Conservation (phyloP, 2,329 filamentous ascomycete species). For the Penicillium freii region DNA sequence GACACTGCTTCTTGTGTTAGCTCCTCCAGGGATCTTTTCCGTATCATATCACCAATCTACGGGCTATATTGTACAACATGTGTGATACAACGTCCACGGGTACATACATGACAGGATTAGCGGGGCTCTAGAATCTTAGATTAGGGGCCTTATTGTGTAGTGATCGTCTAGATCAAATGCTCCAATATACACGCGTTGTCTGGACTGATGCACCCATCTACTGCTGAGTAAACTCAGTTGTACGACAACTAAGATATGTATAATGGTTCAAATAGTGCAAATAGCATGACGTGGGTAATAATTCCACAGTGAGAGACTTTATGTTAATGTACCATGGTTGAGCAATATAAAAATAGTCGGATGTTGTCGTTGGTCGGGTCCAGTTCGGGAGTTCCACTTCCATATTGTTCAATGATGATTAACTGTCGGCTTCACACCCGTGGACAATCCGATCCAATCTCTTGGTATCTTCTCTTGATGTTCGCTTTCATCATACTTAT, state of each 20-base stretch:
- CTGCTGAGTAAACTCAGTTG: neutral
- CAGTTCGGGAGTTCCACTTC: neutral
- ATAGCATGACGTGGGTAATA: neutral
- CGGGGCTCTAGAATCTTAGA: slow-evolving; percentile 7
- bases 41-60: neutral
- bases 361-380: neutral
- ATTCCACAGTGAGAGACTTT: neutral
- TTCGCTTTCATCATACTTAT: neutral
- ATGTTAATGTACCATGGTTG: neutral
- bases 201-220: slow-evolving; percentile 2
- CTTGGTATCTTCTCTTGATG: neutral
- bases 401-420: slow-evolving; percentile 4
- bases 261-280: neutral
- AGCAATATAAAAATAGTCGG: slow-evolving; percentile 1
- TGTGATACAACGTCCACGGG: neutral
- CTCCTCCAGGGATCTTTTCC: neutral
- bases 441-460: slow-evolving; percentile 6
- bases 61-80: neutral
- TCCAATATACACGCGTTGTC: slow-evolving; percentile 11
- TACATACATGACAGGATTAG: neutral
- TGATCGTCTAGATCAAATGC: neutral
- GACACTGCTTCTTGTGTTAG: neutral
- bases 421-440: neutral
- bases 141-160: neutral
- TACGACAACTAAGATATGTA: neutral